Percentiles rank a stretch among this genome's conserved stretches.
These are phyloP conservation scores for Crithidia sp. DNA, from an alignment of 208 protist genomes.

Conservation along the genomic window DNA sequence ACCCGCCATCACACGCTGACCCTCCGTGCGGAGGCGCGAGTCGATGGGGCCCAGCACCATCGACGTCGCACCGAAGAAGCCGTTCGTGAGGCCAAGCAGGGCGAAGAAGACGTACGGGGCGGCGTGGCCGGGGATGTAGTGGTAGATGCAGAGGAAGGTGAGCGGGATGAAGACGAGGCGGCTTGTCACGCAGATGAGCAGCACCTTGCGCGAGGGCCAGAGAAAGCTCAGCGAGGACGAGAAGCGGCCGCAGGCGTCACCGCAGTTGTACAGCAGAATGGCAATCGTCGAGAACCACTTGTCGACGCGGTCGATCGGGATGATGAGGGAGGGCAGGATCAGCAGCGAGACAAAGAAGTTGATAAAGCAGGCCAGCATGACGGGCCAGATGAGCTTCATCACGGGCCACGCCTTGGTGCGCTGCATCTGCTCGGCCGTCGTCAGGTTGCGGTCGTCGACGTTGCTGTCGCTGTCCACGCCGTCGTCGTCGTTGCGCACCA, in stretches of 20 bases:
- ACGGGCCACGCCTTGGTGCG: conserved; percentile 57
- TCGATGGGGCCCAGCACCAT: conserved; percentile 86
- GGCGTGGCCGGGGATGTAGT: conserved; percentile 71
- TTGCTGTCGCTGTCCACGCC: conserved; percentile 25
- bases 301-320: conserved; percentile 62
- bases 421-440: conserved; percentile 63
- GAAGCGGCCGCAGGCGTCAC: conserved; percentile 72
- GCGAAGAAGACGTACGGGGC: conserved; percentile 66
- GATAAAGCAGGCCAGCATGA: conserved; percentile 66
- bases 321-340: conserved; percentile 78
- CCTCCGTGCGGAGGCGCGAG: conserved; percentile 52
- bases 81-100: conserved; percentile 74
- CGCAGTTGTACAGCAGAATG: conserved; percentile 85
- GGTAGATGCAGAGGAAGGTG: conserved; percentile 83
- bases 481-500: conserved; percentile 10
- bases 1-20: conserved; percentile 80
- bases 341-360: conserved; percentile 81
- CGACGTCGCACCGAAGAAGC: conserved; percentile 67
- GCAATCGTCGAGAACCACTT: conserved; percentile 85
- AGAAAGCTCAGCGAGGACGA: conserved; percentile 53
- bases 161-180: conserved; percentile 74
- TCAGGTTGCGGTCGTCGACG: conserved; percentile 53
- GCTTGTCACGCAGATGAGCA: conserved; percentile 41
- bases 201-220: conserved; percentile 52
- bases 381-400: conserved; percentile 65